Percentiles rank a stretch among this genome's conserved stretches.
Conservation (phyloP, 225 moss, liverwort and hornwort species). For the Polytrichum commune region DNA sequence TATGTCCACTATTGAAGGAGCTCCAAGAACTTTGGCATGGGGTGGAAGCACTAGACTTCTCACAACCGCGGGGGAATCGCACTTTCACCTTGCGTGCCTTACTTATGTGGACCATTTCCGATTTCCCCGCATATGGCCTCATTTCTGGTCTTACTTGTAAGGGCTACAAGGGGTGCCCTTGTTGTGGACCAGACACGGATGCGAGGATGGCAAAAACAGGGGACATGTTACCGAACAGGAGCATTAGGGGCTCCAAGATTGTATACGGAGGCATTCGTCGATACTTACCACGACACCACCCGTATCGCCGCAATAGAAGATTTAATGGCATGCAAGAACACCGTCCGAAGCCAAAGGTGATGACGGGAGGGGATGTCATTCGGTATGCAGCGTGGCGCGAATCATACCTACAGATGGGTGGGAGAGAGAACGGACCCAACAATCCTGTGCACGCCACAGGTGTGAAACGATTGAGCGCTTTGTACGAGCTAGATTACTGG, state of each 20-base stretch:
- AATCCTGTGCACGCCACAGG: too few relatives aligned
- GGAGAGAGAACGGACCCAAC: not conserved
- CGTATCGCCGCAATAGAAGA: not conserved
- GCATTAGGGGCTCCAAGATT: not conserved
- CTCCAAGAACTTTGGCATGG: not conserved
- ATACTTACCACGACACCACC: not conserved
- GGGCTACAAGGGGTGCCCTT: not conserved
- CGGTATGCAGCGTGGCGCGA: not conserved
- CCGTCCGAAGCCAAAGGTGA: not conserved
- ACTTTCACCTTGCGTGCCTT: not conserved
- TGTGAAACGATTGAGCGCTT: too few relatives aligned
- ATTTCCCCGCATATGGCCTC: not conserved
- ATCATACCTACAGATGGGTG: not conserved
- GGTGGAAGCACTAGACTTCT: not conserved
- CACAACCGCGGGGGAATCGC: too few relatives aligned
- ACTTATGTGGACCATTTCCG: slow-evolving; percentile 1
- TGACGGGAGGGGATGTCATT: not conserved
- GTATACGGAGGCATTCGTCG: not conserved
- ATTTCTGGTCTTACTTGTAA: too few relatives aligned
- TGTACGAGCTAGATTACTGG: too few relatives aligned
- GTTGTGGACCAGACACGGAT: too few relatives aligned
- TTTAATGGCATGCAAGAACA: not conserved
- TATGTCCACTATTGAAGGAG: not conserved
- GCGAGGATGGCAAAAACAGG: not conserved
- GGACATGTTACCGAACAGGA: not conserved